phyloP scores from a whole-genome alignment of 1,139 yeast genomes.

The Yamadazyma epiphylla region DNA sequence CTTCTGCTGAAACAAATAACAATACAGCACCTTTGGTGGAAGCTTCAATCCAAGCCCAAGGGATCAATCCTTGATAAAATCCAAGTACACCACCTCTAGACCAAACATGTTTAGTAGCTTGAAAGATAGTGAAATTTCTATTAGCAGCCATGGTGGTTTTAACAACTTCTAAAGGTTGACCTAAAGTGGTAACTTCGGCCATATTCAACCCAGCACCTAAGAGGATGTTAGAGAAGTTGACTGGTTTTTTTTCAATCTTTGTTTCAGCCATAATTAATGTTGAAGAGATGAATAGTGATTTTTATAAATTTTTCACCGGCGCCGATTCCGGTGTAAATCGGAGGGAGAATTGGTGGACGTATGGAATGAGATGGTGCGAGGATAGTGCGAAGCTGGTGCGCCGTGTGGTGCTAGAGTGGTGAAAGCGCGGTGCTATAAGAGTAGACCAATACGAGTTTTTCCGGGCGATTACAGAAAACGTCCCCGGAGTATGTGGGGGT shows the following conservation, averaged over 20 bases:
- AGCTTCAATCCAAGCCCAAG: slow-evolving; percentile 99
- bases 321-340: neutral
- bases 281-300: neutral
- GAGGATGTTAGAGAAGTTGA: slow-evolving; percentile 82
- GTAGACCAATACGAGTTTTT: no score
- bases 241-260: slow-evolving; percentile 70
- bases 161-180: slow-evolving; percentile 93
- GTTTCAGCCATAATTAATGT: slow-evolving; percentile 6
- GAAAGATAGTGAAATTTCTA: slow-evolving; percentile 62
- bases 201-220: slow-evolving; percentile 92
- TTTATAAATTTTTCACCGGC: neutral
- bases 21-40: slow-evolving; percentile 98
- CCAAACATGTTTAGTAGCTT: slow-evolving; percentile 77
- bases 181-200: slow-evolving; percentile 90
- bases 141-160: slow-evolving; percentile 99
- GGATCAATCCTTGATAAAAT: slow-evolving; percentile 94
- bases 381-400: no score
- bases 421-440: no score
- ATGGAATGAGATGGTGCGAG: no score
- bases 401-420: no score
- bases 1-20: slow-evolving; percentile 87
- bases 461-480: no score
- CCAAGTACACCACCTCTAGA: slow-evolving; percentile 90
- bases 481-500: no score
- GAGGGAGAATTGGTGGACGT: no score